Evolutionary conservation across 805 yeast species (phyloP), one percentile per base, ranked within the genome.

Genomic region (Teunomyces stri): DNA sequence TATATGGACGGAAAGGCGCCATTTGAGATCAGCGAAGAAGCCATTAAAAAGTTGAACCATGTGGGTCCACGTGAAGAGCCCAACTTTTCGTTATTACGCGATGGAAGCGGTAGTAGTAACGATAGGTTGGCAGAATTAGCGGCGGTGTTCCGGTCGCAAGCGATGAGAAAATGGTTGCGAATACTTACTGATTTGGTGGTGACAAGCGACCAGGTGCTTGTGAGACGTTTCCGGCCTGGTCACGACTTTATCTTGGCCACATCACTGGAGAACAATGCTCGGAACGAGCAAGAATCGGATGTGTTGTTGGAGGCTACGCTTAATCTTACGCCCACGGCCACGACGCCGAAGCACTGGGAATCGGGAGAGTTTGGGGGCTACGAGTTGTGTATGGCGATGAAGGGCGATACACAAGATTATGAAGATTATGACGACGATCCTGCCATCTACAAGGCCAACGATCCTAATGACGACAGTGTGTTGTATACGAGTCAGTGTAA

Each of bases 321-420:
- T 47, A 81, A 84, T 46, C 64, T 94, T 39, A 92, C 98, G 0
- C 96, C 97, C 0, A 71, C 73, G 2, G 76, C 76, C 3, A 50
- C 50, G 5, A 62, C 61, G 40, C 77, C 86, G 2, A 68, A 71
- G 48, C 88, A 88, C 34, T 92, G 97, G 97, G 88, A 82, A 42
- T 73, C 80, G 29, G 96, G 96, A n/a, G 96, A 89, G 57, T 69
- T 76, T 42, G 99, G 99, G 31, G 99, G 97, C 1, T 94, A 95
- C 66, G 97, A 94, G 60, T 71, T 95, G 45, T 85, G 92, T 59
- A 88, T 94, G 96, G 72, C 76, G n/a, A 70, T 76, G 50, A 80
- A 79, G 39, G 74, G 25, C 25, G 25, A 68, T 2, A 75, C 65
- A 1, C 77, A 71, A 18, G 77, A 69, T 20, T 73, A 68, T 1